Conservation (phyloP, 805 yeast genomes). For the Naumovozyma dairenensis region DNA sequence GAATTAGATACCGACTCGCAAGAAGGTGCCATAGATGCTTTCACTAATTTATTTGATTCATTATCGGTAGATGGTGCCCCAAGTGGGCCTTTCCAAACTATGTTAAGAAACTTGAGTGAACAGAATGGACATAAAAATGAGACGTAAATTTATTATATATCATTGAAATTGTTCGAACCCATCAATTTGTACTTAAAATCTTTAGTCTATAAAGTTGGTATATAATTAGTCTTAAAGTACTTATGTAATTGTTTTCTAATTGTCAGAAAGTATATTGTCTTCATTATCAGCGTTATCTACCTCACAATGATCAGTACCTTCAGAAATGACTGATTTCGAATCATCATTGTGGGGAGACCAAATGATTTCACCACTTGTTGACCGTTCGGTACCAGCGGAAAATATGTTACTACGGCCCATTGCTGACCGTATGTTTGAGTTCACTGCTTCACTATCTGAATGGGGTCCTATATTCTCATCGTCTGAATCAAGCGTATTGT, state of each 20-base stretch:
- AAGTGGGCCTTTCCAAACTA: slow-evolving; percentile 10
- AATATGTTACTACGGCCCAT: too few species aligned
- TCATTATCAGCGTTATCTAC: slow-evolving; percentile 21
- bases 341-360: too few species aligned
- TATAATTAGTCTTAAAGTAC: slow-evolving; percentile 1
- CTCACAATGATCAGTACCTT: slow-evolving; percentile 13
- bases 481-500: too few species aligned
- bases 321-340: slow-evolving; percentile 9
- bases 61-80: slow-evolving; percentile 7
- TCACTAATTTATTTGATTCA: slow-evolving; percentile 9
- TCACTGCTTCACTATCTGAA: too few species aligned
- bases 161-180: too few species aligned
- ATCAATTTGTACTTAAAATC: too few species aligned
- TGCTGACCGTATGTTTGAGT: too few species aligned
- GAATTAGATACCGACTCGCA: slow-evolving; percentile 1
- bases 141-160: too few species aligned
- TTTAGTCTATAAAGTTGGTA: neutral
- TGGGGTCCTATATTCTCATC: too few species aligned
- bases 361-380: too few species aligned
- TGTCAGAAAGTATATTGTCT: slow-evolving; percentile 11
- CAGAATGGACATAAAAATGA: too few species aligned
- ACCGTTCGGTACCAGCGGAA: too few species aligned
- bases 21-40: slow-evolving; percentile 2
- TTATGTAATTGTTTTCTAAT: neutral
- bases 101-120: slow-evolving; percentile 9